A percentile compares a stretch with the other conserved stretches of the same genome.
These are phyloP conservation scores for Sphagnum contortum DNA, from an alignment of 225 moss, liverwort and hornwort species.

Conservation along the genomic window DNA sequence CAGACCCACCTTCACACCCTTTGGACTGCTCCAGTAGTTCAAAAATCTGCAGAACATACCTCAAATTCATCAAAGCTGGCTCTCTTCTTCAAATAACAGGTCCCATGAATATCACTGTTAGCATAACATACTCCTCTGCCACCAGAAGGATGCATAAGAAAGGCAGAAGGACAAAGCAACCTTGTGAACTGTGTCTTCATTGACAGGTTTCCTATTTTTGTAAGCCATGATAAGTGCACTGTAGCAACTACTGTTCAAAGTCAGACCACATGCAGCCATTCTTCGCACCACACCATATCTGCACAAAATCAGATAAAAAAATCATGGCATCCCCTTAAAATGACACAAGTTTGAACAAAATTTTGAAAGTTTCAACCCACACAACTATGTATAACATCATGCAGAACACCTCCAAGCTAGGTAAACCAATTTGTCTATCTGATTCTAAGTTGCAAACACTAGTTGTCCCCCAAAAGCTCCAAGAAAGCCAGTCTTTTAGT, in stretches of 20 bases:
- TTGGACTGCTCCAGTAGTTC: slow-evolving; percentile 78
- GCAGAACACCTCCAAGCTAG: no score
- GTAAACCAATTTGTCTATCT: no score
- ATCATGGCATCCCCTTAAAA: no score
- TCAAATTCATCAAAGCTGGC: neutral
- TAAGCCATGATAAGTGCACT: slow-evolving; percentile 57
- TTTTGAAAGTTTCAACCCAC: no score
- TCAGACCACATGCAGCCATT: slow-evolving; percentile 71
- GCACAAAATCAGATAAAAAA: neutral
- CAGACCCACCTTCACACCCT: slow-evolving; percentile 40
- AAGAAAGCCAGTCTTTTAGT: no score
- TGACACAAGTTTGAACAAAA: no score
- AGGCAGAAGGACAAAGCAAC: slow-evolving; percentile 6
- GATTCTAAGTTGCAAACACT: no score
- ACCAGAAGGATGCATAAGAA: no score
- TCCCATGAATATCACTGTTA: neutral
- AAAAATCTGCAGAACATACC: slow-evolving; percentile 46
- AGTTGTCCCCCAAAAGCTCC: no score
- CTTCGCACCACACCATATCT: slow-evolving; percentile 72
- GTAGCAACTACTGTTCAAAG: slow-evolving; percentile 58
- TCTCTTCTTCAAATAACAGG: neutral
- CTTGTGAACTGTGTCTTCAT: slow-evolving; percentile 45
- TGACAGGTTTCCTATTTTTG: slow-evolving; percentile 44
- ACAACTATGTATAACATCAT: no score
- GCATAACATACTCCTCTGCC: no score